Percentiles rank a stretch among this genome's conserved stretches.
Evolutionary conservation across 2,329 filamentous ascomycete genomes (phyloP).

Genomic region (Pseudogymnoascus sp.): DNA sequence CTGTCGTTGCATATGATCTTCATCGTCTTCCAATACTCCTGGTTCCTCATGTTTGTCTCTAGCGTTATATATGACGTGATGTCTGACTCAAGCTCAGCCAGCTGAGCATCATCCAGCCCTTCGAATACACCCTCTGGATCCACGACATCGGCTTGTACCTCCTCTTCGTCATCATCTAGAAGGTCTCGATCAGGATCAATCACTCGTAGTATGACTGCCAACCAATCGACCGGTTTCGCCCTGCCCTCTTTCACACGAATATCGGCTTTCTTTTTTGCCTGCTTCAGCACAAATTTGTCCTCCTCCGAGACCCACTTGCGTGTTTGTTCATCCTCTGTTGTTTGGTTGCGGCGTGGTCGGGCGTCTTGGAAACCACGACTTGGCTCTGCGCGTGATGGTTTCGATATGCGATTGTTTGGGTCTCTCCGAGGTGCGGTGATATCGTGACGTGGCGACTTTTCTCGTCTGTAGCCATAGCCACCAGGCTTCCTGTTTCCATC

Average conservation of each 20-base stretch:
- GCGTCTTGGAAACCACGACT: slow-evolving; percentile 21
- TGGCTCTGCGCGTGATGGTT: slow-evolving; percentile 30
- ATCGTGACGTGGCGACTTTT: slow-evolving; percentile 36
- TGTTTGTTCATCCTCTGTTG: slow-evolving; percentile 60
- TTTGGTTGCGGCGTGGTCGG: slow-evolving; percentile 22
- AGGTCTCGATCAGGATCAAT: slow-evolving; percentile 77
- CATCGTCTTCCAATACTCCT: slow-evolving; percentile 89
- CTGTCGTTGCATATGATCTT: slow-evolving; percentile 74
- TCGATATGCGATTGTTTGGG: slow-evolving; percentile 46
- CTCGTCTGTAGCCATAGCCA: slow-evolving; percentile 13
- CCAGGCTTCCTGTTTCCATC: neutral
- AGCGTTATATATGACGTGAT: slow-evolving; percentile 72
- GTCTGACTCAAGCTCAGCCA: slow-evolving; percentile 71
- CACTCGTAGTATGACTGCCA: slow-evolving; percentile 82
- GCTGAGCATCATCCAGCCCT: slow-evolving; percentile 54
- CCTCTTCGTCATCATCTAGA: slow-evolving; percentile 75
- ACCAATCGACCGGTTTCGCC: slow-evolving; percentile 86
- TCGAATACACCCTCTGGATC: slow-evolving; percentile 77
- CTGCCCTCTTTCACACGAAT: slow-evolving; percentile 87
- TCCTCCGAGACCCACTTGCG: slow-evolving; percentile 85
- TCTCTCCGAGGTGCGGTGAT: slow-evolving; percentile 49
- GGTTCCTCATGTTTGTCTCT: slow-evolving; percentile 68
- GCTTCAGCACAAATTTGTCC: slow-evolving; percentile 90
- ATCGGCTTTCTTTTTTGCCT: slow-evolving; percentile 95
- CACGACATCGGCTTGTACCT: slow-evolving; percentile 65